Conservation (phyloP, 2,329 filamentous ascomycete genomes). For the Orbilia brochopaga region DNA sequence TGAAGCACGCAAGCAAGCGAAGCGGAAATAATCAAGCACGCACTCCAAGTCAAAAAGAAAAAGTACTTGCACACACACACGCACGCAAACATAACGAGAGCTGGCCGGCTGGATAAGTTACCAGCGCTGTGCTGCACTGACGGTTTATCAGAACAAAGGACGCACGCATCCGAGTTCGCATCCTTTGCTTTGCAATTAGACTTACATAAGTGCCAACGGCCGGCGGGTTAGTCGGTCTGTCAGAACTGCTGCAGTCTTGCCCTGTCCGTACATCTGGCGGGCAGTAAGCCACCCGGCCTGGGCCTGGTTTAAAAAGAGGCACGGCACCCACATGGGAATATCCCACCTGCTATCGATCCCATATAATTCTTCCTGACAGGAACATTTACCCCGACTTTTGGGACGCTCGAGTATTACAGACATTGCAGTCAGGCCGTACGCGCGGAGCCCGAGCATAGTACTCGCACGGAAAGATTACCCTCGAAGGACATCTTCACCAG, state of each 20-base stretch:
- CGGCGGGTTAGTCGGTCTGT: background rate
- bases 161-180: background rate
- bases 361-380: constrained; percentile 20
- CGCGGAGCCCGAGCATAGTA: too few species aligned
- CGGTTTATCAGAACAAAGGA: background rate
- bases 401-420: background rate
- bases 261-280: too few species aligned
- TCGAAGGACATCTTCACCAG: too few species aligned
- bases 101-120: background rate
- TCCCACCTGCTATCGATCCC: constrained; percentile 21
- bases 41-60: too few species aligned
- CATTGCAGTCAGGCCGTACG: too few species aligned
- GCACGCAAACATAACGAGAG: background rate
- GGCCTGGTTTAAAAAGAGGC: constrained; percentile 49
- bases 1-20: too few species aligned
- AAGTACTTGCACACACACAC: background rate
- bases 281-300: constrained; percentile 38
- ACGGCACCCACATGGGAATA: constrained; percentile 34
- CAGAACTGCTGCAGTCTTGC: background rate
- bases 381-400: background rate
- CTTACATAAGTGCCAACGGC: background rate
- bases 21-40: too few species aligned
- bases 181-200: background rate
- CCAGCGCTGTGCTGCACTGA: background rate
- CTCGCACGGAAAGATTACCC: too few species aligned